Evolutionary conservation across 2,329 filamentous ascomycete species (phyloP).

Genomic region (Stagonosporopsis rhizophila): DNA sequence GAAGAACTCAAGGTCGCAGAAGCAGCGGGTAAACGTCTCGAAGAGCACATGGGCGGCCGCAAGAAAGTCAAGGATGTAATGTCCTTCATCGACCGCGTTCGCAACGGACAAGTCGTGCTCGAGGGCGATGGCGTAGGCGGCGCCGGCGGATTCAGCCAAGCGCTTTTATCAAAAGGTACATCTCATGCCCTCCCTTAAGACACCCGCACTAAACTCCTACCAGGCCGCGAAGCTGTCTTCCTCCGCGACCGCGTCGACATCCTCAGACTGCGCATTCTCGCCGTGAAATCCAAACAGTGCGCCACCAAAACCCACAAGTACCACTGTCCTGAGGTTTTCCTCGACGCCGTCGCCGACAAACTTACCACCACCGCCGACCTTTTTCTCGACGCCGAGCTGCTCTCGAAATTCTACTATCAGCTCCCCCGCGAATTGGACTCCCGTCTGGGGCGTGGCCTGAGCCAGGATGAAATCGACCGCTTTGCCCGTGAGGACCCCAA

Average conservation of each 20-base stretch:
- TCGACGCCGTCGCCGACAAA: slow-evolving; percentile 96
- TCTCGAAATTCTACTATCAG: slow-evolving; percentile 93
- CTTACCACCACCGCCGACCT: slow-evolving; percentile 93
- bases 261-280: slow-evolving; percentile 86
- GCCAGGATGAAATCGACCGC: slow-evolving; percentile 79
- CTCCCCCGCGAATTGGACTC: slow-evolving; percentile 92
- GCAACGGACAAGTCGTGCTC: slow-evolving; percentile 82
- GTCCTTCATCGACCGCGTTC: slow-evolving; percentile 85
- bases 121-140: slow-evolving; percentile 85
- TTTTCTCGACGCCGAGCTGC: slow-evolving; percentile 94
- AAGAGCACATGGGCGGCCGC: slow-evolving; percentile 78
- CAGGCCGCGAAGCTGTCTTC: slow-evolving; percentile 92
- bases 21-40: slow-evolving; percentile 74
- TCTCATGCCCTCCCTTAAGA: slow-evolving; percentile 11
- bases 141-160: slow-evolving; percentile 90
- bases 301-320: slow-evolving; percentile 87
- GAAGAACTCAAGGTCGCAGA: slow-evolving; percentile 87
- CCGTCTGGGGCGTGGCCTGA: slow-evolving; percentile 81
- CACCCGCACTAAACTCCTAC: background rate
- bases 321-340: slow-evolving; percentile 94
- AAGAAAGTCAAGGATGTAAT: slow-evolving; percentile 90
- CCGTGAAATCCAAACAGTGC: slow-evolving; percentile 91
- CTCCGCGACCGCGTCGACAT: slow-evolving; percentile 90
- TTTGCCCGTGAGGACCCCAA: slow-evolving; percentile 95
- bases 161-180: slow-evolving; percentile 81